These are phyloP conservation scores for Globisporangium rhizosaccharum DNA, from an alignment of 352 stramenopile species.

Conservation along the genomic window DNA sequence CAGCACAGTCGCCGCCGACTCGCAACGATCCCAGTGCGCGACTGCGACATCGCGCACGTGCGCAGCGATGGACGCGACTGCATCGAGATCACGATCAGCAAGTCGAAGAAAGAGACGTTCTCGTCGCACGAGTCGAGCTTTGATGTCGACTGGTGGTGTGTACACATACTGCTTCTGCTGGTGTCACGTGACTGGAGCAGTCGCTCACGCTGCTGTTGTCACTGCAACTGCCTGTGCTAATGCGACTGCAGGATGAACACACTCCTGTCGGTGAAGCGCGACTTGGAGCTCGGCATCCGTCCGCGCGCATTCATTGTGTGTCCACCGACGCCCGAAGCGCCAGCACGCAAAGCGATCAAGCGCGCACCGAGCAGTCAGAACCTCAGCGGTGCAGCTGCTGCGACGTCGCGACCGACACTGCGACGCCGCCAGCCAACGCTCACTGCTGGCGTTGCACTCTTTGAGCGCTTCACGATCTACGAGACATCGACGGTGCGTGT, in stretches of 20 bases:
- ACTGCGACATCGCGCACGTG: conserved; percentile 77
- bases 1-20: conserved; percentile 43
- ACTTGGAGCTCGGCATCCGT: conserved; percentile 56
- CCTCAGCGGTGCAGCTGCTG: conserved; percentile 8
- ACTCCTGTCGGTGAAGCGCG: conserved; percentile 69
- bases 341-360: conserved; percentile 17
- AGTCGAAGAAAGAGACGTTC: conserved; percentile 79
- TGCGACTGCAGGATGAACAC: conserved; percentile 59
- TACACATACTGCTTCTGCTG: not conserved
- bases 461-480: conserved; percentile 85
- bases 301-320: conserved; percentile 62
- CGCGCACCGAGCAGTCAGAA: conserved; percentile 13
- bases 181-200: not conserved
- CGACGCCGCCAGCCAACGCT: conserved; percentile 64
- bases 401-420: conserved; percentile 25
- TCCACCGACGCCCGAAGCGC: conserved; percentile 31
- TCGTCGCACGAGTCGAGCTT: conserved; percentile 80
- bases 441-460: conserved; percentile 49
- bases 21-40: conserved; percentile 42
- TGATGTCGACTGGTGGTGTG: conserved; percentile 85
- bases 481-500: conserved; percentile 45
- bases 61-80: conserved; percentile 78
- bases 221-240: not conserved
- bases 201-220: not conserved
- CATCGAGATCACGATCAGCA: conserved; percentile 64